These are phyloP conservation scores for Citrus inodora DNA, from an alignment of 345 rosid genomes.

Conservation along the genomic window DNA sequence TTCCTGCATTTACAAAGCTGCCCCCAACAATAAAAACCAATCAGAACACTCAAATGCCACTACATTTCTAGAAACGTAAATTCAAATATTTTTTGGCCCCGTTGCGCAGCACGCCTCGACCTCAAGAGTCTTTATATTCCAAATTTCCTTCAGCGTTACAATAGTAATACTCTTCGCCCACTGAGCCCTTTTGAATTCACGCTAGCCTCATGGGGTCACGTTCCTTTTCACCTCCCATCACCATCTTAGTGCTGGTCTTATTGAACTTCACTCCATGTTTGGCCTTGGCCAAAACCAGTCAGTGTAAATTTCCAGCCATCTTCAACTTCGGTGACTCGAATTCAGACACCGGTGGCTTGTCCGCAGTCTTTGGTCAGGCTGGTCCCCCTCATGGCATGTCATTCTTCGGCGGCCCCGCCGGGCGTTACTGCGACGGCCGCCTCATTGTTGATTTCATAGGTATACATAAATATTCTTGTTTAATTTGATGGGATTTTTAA, in stretches of 20 bases:
- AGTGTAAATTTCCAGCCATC: constrained; percentile 64
- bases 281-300: neutral
- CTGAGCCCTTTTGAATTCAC: too few species aligned
- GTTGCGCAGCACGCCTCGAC: neutral
- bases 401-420: constrained; percentile 68
- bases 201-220: constrained; percentile 13
- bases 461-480: constrained; percentile 7
- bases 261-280: neutral
- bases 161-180: neutral
- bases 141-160: neutral
- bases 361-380: constrained; percentile 80
- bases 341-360: constrained; percentile 90
- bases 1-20: neutral
- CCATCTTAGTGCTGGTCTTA: neutral
- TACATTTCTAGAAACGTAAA: neutral
- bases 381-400: constrained; percentile 66
- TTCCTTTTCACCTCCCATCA: neutral
- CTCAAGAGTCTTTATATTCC: neutral
- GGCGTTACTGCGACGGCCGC: constrained; percentile 87
- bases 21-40: neutral
- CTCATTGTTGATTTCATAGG: constrained; percentile 84
- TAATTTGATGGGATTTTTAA: too few species aligned
- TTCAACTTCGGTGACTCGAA: constrained; percentile 95
- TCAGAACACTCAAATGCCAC: neutral
- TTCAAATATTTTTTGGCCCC: neutral